A percentile compares a stretch with the other conserved stretches of the same genome.
These are phyloP conservation scores for Discostella stelligera DNA, from an alignment of 352 stramenopile species.

Conservation along the genomic window DNA sequence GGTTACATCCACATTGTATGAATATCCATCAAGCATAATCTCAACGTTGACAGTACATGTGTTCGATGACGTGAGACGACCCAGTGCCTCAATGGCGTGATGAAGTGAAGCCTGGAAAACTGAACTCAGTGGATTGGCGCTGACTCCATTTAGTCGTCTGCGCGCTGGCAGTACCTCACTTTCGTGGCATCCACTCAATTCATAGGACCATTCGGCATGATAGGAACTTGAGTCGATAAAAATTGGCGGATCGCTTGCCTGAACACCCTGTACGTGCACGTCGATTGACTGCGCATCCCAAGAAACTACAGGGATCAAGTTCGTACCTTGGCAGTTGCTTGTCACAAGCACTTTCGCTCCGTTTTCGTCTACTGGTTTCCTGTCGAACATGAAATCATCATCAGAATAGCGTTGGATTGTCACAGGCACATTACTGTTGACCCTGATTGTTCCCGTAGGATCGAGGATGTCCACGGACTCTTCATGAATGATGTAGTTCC, in stretches of 20 bases:
- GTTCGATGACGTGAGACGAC: neutral
- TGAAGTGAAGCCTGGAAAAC: neutral
- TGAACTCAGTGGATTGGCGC: neutral
- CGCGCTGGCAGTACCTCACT: neutral
- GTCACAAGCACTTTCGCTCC: conserved; percentile 21
- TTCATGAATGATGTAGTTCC: conserved; percentile 19
- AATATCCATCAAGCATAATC: conserved; percentile 17
- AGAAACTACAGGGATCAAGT: conserved; percentile 29
- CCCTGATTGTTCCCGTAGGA: neutral
- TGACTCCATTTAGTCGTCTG: neutral
- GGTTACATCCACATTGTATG: conserved; percentile 11
- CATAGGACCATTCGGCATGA: conserved; percentile 16
- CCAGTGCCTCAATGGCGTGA: neutral
- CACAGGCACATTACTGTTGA: conserved; percentile 22
- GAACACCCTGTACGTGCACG: neutral
- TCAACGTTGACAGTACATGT: conserved; percentile 16
- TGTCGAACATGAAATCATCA: conserved; percentile 13
- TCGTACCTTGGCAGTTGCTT: conserved; percentile 17
- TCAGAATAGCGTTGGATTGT: conserved; percentile 18
- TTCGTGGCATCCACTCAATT: neutral
- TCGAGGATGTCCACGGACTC: neutral
- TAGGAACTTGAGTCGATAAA: conserved; percentile 18
- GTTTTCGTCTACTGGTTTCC: neutral
- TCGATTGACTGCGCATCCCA: conserved; percentile 7
- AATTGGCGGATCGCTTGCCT: neutral